Evolutionary conservation across 2,329 filamentous ascomycete species (phyloP).

Genomic region (Aspergillus melleus): DNA sequence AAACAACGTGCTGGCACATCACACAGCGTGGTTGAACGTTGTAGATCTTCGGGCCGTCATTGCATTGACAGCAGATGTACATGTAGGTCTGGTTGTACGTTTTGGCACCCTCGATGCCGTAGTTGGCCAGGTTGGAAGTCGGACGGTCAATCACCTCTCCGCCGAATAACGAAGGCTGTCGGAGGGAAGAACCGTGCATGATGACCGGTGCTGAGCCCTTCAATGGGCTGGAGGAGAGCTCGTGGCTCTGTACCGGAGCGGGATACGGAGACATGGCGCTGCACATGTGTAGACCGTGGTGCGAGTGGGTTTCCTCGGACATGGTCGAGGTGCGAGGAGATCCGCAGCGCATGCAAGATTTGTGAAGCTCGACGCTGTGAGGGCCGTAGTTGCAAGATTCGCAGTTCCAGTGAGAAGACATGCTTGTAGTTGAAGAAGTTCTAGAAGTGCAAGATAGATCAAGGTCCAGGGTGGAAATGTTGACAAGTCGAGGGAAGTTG

Average conservation of each 20-base stretch:
- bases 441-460: not conserved
- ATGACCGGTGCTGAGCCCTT: not conserved
- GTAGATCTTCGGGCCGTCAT: slow-evolving; percentile 42
- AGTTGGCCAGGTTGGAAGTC: not conserved
- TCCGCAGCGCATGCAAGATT: not conserved
- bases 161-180: not conserved
- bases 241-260: not conserved
- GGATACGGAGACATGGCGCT: not conserved
- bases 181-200: not conserved
- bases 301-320: not conserved
- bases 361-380: not conserved
- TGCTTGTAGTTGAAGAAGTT: not conserved
- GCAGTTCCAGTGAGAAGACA: not conserved
- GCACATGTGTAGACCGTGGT: not conserved
- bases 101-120: not conserved
- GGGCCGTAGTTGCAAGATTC: not conserved
- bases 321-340: not conserved
- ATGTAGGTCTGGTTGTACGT: slow-evolving; percentile 20
- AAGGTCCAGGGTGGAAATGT: not conserved
- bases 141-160: not conserved
- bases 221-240: not conserved
- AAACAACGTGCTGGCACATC: slow-evolving; percentile 33
- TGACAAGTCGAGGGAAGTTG: not conserved
- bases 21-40: slow-evolving; percentile 34
- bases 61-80: slow-evolving; percentile 42